Evolutionary conservation across 345 rosid species (phyloP).

Genomic region (Corchorus capsularis): DNA sequence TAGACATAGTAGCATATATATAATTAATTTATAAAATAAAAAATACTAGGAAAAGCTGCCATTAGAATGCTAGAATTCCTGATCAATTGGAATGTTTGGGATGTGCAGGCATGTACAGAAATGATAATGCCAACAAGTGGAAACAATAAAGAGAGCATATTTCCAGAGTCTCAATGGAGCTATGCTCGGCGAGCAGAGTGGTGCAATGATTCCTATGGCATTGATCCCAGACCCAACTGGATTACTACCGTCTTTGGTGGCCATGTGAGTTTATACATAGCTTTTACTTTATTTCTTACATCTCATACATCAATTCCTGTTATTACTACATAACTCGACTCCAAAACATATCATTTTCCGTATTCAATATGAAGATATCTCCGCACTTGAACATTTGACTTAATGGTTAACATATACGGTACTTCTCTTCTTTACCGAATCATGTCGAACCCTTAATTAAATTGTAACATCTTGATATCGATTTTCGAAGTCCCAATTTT

Average conservation of each 20-base stretch:
- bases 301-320: background rate
- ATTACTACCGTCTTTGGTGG: slow-evolving; percentile 55
- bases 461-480: background rate
- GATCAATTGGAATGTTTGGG: background rate
- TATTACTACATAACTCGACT: too few relatives aligned
- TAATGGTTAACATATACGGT: too few relatives aligned
- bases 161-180: slow-evolving; percentile 36
- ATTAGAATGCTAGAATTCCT: background rate
- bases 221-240: slow-evolving; percentile 54
- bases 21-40: background rate
- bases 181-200: slow-evolving; percentile 14
- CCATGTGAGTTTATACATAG: slow-evolving; percentile 37
- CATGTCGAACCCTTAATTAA: background rate
- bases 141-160: slow-evolving; percentile 48
- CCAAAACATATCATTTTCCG: too few relatives aligned
- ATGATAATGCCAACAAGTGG: slow-evolving; percentile 53
- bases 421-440: too few relatives aligned
- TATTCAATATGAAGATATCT: background rate
- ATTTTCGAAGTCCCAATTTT: background rate
- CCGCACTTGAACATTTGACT: too few relatives aligned
- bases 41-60: background rate
- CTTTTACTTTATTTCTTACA: background rate
- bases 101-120: slow-evolving; percentile 61
- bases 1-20: too few relatives aligned
- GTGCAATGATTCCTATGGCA: slow-evolving; percentile 20